Percentiles rank a stretch among this genome's conserved stretches.
Evolutionary conservation across 1,139 yeast species (phyloP).

Genomic region (Arxiozyma bovina): DNA sequence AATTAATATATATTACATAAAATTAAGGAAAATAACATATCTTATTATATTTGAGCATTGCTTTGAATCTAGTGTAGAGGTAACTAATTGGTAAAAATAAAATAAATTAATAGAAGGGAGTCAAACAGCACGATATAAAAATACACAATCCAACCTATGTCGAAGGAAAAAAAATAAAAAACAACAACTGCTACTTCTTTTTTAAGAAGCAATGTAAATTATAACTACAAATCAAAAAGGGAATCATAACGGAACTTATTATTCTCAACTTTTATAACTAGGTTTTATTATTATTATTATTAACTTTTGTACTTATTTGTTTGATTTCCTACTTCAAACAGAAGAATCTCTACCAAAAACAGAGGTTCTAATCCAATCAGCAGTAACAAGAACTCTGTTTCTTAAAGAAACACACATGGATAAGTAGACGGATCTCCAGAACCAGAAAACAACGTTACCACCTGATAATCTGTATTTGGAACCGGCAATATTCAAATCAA

Average conservation of each 20-base stretch:
- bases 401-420: slow-evolving; percentile 87
- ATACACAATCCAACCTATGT: background rate
- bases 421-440: slow-evolving; percentile 92
- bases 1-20: too few relatives aligned
- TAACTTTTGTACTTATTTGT: background rate
- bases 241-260: too few relatives aligned
- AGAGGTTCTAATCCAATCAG: slow-evolving; percentile 83
- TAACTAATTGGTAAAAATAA: background rate
- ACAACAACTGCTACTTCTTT: background rate
- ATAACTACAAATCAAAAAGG: too few relatives aligned
- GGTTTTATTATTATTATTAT: too few relatives aligned
- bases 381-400: slow-evolving; percentile 73
- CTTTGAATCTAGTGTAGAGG: background rate
- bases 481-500: slow-evolving; percentile 83
- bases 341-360: slow-evolving; percentile 83
- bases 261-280: background rate
- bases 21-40: too few relatives aligned
- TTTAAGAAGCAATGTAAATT: background rate
- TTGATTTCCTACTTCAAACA: slow-evolving; percentile 12
- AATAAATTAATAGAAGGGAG: background rate
- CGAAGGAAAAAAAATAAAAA: background rate
- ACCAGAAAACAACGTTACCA: slow-evolving; percentile 70
- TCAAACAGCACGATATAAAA: too few relatives aligned
- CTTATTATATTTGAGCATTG: background rate
- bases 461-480: slow-evolving; percentile 71